These are phyloP conservation scores for Tillandsia leiboldiana DNA, from an alignment of 176 grass and related monocot species.

Conservation along the genomic window DNA sequence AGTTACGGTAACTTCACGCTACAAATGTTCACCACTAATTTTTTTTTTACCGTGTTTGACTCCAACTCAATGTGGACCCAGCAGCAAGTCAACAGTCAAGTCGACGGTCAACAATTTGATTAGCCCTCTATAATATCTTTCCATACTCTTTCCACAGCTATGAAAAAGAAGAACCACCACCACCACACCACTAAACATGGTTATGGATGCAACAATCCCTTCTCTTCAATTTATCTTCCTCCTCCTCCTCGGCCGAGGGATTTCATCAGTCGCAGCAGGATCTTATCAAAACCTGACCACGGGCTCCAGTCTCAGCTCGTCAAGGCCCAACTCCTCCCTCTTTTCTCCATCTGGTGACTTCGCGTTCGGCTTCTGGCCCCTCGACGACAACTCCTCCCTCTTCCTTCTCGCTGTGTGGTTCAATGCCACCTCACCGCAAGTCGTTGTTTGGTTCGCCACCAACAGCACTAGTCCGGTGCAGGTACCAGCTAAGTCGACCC, in stretches of 20 bases:
- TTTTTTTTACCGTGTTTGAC: too few species aligned
- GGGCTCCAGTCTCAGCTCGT: too few species aligned
- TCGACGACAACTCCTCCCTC: conserved; percentile 3
- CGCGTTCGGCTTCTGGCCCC: conserved; percentile 10
- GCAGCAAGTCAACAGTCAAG: too few species aligned
- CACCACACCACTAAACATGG: too few species aligned
- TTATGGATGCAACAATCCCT: background rate
- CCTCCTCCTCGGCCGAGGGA: background rate
- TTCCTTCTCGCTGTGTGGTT: conserved; percentile 39
- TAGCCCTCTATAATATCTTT: too few species aligned
- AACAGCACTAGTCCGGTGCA: background rate
- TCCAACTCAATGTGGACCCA: too few species aligned
- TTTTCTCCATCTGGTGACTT: too few species aligned
- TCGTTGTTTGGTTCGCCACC: conserved; percentile 26
- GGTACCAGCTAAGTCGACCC: background rate
- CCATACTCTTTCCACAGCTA: too few species aligned
- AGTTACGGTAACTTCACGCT: too few species aligned
- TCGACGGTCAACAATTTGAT: too few species aligned
- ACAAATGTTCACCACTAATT: too few species aligned
- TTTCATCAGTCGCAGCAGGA: background rate
- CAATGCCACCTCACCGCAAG: conserved; percentile 11
- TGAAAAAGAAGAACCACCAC: background rate
- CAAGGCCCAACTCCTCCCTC: too few species aligned
- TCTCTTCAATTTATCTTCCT: background rate
- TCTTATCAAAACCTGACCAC: background rate